These are phyloP conservation scores for Acmispon strigosus DNA, from an alignment of 306 rosid species.

Conservation along the genomic window DNA sequence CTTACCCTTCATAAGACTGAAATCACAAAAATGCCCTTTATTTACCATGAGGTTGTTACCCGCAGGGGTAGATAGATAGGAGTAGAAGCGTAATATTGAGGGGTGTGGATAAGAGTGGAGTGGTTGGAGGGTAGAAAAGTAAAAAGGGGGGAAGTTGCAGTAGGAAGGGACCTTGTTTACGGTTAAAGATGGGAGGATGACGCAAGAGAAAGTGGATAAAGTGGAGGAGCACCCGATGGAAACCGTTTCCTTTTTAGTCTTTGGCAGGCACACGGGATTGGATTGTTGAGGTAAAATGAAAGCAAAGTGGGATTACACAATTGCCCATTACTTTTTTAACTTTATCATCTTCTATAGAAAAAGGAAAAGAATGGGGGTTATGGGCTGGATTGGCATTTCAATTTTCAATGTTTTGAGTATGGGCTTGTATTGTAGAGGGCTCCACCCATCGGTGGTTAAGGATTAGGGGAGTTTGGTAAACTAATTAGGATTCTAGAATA, in stretches of 20 bases:
- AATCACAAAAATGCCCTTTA: slow-evolving; percentile 34
- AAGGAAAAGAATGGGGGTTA: too few species aligned
- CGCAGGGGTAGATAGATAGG: neutral
- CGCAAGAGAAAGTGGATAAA: neutral
- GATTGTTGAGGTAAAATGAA: slow-evolving; percentile 8
- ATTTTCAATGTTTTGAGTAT: neutral
- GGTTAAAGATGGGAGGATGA: neutral
- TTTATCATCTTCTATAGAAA: neutral
- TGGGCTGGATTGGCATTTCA: neutral
- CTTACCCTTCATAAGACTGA: slow-evolving; percentile 37
- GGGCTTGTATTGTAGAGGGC: neutral
- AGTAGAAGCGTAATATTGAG: neutral
- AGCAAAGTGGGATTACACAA: slow-evolving; percentile 6
- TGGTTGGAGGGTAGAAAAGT: slow-evolving; percentile 27
- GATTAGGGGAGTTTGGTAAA: slow-evolving; percentile 42
- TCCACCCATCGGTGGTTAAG: slow-evolving; percentile 27
- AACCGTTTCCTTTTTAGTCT: too few species aligned
- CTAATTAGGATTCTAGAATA: slow-evolving; percentile 7
- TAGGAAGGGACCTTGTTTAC: neutral
- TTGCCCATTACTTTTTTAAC: neutral
- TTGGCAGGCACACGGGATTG: neutral
- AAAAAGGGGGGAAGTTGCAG: slow-evolving; percentile 18
- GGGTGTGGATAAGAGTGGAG: neutral
- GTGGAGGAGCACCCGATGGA: neutral
- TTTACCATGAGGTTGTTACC: neutral